Evolutionary conservation across 2,329 filamentous ascomycete genomes (phyloP).

Genomic region (Microdochium paspali): DNA sequence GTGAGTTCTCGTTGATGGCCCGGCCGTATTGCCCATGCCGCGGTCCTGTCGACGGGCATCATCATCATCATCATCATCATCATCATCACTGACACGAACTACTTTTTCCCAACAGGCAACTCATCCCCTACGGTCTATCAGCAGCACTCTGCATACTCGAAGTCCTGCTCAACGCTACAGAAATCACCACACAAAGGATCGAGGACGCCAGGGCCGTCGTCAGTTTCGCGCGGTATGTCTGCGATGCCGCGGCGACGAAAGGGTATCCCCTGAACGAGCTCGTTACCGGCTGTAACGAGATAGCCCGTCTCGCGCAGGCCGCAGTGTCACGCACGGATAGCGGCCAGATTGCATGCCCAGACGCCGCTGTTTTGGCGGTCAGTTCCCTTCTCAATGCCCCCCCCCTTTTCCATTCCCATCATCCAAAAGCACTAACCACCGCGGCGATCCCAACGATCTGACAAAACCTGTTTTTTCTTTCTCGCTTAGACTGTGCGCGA

Average conservation of each 20-base stretch:
- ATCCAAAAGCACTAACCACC: not conserved
- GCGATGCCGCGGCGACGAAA: not conserved
- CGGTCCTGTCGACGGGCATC: no score
- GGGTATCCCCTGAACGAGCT: not conserved
- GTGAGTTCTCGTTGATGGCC: not conserved
- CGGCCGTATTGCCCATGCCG: not conserved
- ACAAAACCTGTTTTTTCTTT: no score
- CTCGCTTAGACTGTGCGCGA: not conserved
- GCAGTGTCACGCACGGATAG: not conserved
- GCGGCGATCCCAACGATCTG: no score
- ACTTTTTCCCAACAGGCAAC: not conserved
- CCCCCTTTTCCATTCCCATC: not conserved
- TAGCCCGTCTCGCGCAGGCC: not conserved
- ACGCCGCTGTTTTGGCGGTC: not conserved
- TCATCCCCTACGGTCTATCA: not conserved
- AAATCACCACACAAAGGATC: not conserved
- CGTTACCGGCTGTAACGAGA: not conserved
- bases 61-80: not conserved
- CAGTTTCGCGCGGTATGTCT: not conserved
- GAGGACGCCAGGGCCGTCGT: not conserved
- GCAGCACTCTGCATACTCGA: not conserved
- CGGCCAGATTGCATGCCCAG: not conserved
- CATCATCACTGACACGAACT: not conserved
- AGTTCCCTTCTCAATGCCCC: not conserved
- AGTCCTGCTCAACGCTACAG: not conserved